Evolutionary conservation across 768 basidiomycete genomes (phyloP), one percentile per base, ranked within the genome.

Genomic region (Ramaria sp.): DNA sequence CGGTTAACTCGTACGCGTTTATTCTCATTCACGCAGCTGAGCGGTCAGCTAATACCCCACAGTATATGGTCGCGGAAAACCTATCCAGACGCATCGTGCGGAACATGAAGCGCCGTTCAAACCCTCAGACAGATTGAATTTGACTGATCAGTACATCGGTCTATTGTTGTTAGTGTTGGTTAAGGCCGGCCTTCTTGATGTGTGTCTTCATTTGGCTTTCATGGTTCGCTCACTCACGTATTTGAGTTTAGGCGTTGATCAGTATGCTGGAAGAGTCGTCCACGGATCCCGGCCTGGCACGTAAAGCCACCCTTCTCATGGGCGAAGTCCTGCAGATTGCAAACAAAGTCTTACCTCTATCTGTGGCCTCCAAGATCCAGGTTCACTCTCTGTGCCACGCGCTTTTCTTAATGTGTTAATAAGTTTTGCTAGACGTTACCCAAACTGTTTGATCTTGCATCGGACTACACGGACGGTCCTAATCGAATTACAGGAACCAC

Each of bases 61-160:
- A 60, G 59, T 60, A 31, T 60, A 60, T 47, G 51, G 59, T 24
- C 58, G 59, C 3, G 43, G 24, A 6, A 45, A 41, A 20, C 19
- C 49, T 11, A 24, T 15, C 42, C 42, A 50, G 27, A 3, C 22
- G 15, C 49, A 54, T 31, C 33, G n/a, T 24, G 7, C 52, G 42
- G 34, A 42, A 22, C 45, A 48, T 33, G 51, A 51, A 38, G 33
- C 30, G 19, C 37, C 55, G 7, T 34, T 42, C 15, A 57, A 49
- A 20, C 20, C 30, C 31, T 59, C 65, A 27, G 84, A 87, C 59
- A 78, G 79, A 4, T 73, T 92, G 45, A 93, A 88, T 64, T 69
- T 98, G 24, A 87, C 92, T 1, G 94, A 97, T 64, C 96, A 98
- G 65, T 98, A 92, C 66, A 80, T 93, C 51, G 88, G 88, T 0